These are phyloP conservation scores for Blastobotrys illinoisensis DNA, from an alignment of 1,139 yeast species.

Conservation along the genomic window DNA sequence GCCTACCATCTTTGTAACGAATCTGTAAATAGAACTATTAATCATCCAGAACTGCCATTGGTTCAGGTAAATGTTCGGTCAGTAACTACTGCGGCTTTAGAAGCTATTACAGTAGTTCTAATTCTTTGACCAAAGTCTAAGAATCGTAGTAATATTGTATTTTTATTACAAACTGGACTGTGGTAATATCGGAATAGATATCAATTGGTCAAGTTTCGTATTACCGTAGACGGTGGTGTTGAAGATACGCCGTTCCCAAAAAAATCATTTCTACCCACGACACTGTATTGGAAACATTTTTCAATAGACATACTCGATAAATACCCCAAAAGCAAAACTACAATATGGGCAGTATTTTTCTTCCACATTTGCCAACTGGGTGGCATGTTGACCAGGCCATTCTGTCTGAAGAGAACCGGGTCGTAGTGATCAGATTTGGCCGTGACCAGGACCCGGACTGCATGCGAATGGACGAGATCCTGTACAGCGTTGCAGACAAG, in stretches of 20 bases:
- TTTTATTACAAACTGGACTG: no score
- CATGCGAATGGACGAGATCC: slow-evolving; percentile 83
- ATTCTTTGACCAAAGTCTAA: no score
- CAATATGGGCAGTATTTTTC: slow-evolving; percentile 77
- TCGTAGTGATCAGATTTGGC: slow-evolving; percentile 87
- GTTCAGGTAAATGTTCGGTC: neutral
- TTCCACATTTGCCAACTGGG: slow-evolving; percentile 86
- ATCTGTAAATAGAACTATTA: slow-evolving; percentile 15
- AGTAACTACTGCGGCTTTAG: neutral
- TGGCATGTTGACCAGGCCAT: slow-evolving; percentile 99
- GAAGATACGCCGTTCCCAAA: neutral
- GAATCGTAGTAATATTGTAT: no score
- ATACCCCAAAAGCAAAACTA: no score
- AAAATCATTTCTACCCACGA: neutral
- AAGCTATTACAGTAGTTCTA: no score
- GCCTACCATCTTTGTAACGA: neutral
- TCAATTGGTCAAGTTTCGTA: no score
- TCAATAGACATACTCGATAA: no score
- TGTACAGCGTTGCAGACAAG: slow-evolving; percentile 74
- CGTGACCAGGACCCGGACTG: slow-evolving; percentile 70
- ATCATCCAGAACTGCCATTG: neutral
- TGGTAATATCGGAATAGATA: no score
- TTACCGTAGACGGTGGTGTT: no score
- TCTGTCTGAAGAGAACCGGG: slow-evolving; percentile 71
- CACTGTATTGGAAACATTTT: neutral